Evolutionary conservation across 2,329 filamentous ascomycete genomes (phyloP).

Genomic region (Penicillium sclerotiorum): DNA sequence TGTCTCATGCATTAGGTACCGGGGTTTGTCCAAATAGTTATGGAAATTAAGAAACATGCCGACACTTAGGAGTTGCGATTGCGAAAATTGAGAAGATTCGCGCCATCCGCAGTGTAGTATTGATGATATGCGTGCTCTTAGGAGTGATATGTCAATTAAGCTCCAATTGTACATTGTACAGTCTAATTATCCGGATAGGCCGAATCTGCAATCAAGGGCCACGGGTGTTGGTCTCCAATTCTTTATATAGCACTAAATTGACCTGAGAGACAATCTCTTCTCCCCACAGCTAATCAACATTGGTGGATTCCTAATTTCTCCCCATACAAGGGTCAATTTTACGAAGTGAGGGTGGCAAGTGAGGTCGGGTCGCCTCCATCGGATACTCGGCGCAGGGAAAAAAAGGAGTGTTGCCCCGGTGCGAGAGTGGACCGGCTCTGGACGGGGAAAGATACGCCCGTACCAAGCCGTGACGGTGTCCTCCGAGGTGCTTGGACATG

Average conservation of each 20-base stretch:
- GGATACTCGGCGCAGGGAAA: slow-evolving; percentile 33
- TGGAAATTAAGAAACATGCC: no score
- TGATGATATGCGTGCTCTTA: no score
- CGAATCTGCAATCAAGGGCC: no score
- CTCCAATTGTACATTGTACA: no score
- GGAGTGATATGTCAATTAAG: no score
- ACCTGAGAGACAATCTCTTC: background rate
- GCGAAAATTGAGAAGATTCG: no score
- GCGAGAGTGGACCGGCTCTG: slow-evolving; percentile 22
- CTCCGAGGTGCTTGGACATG: slow-evolving; percentile 15
- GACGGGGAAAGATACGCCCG: slow-evolving; percentile 26
- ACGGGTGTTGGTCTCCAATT: no score
- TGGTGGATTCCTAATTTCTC: slow-evolving; percentile 6
- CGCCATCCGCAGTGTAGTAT: no score
- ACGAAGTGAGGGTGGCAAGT: slow-evolving; percentile 11
- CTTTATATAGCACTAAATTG: no score
- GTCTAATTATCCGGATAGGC: no score
- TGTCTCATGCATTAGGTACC: slow-evolving; percentile 29
- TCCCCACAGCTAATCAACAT: slow-evolving; percentile 5
- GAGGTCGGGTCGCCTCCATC: slow-evolving; percentile 18
- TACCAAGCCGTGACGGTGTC: slow-evolving; percentile 16
- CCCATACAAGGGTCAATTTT: background rate
- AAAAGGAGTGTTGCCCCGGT: slow-evolving; percentile 30
- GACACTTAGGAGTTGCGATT: no score
- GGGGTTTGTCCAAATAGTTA: no score